These are phyloP conservation scores for Cicer chorassanicum DNA, from an alignment of 306 rosid species.

Conservation along the genomic window DNA sequence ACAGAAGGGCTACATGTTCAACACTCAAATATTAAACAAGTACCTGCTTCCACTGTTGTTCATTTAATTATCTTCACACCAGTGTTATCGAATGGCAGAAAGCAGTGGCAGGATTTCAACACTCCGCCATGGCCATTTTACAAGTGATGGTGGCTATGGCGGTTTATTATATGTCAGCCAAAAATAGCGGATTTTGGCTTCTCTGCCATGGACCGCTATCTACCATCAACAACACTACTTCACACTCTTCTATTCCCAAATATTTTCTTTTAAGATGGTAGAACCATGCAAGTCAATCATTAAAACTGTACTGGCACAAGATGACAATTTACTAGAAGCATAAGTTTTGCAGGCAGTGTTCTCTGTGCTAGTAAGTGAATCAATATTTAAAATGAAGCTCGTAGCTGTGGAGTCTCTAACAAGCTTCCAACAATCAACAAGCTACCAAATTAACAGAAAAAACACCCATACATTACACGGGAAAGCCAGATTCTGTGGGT, in stretches of 20 bases:
- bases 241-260: background rate
- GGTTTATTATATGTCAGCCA: too few relatives aligned
- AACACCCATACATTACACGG: slow-evolving; percentile 9
- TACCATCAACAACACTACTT: too few relatives aligned
- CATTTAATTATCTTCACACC: background rate
- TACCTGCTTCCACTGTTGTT: background rate
- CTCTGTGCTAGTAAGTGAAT: slow-evolving; percentile 14
- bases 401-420: slow-evolving; percentile 6
- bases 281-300: slow-evolving; percentile 4
- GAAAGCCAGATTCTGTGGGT: background rate
- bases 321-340: slow-evolving; percentile 30
- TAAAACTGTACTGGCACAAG: slow-evolving; percentile 9
- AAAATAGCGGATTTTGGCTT: too few relatives aligned
- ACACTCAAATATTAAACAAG: background rate
- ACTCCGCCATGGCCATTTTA: too few relatives aligned
- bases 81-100: too few relatives aligned
- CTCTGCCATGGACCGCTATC: too few relatives aligned
- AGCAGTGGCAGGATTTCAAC: too few relatives aligned
- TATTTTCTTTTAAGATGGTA: slow-evolving; percentile 4
- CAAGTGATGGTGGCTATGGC: too few relatives aligned
- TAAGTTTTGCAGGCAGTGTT: slow-evolving; percentile 2
- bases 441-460: slow-evolving; percentile 25
- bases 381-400: background rate
- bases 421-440: slow-evolving; percentile 18
- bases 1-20: slow-evolving; percentile 16